Percentiles rank a stretch among this genome's conserved stretches.
Evolutionary conservation across 441 rosid genomes (phyloP).

Genomic region (Croton setiger): DNA sequence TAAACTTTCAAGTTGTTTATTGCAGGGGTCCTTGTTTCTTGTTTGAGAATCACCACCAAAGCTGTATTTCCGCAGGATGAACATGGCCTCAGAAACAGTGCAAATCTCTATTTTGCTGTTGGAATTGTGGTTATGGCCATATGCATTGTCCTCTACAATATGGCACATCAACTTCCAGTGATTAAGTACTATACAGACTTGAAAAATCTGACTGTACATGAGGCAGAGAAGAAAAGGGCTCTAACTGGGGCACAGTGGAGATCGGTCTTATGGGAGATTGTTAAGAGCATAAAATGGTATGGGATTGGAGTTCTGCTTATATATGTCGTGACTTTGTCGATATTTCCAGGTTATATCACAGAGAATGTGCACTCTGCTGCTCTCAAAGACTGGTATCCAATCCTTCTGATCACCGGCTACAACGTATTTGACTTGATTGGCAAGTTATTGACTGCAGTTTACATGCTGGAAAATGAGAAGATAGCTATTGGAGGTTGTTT

Average conservation of each 20-base stretch:
- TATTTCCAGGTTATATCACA: conserved; percentile 89
- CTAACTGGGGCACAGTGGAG: conserved; percentile 63
- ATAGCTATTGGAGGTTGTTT: conserved; percentile 58
- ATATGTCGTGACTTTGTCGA: conserved; percentile 66
- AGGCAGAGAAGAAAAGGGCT: conserved; percentile 45
- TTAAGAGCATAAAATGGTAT: conserved; percentile 64
- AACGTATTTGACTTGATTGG: conserved; percentile 89
- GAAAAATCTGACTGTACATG: conserved; percentile 50
- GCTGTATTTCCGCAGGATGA: conserved; percentile 69
- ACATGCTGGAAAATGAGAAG: conserved; percentile 51
- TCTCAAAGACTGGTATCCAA: conserved; percentile 81
- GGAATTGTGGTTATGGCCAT: conserved; percentile 72
- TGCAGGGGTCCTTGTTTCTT: conserved; percentile 90
- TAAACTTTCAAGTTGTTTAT: conserved; percentile 20
- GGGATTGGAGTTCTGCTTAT: conserved; percentile 68
- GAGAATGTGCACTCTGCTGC: conserved; percentile 84
- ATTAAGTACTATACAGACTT: conserved; percentile 64
- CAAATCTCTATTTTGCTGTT: conserved; percentile 69
- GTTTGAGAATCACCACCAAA: conserved; percentile 73
- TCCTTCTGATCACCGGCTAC: conserved; percentile 65
- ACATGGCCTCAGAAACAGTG: conserved; percentile 70
- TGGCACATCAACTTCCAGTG: conserved; percentile 74
- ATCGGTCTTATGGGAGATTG: conserved; percentile 51
- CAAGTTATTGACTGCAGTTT: conserved; percentile 72
- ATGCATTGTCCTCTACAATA: conserved; percentile 63